These are phyloP conservation scores for Lotmaria passim DNA, from an alignment of 208 protist genomes.

Conservation along the genomic window DNA sequence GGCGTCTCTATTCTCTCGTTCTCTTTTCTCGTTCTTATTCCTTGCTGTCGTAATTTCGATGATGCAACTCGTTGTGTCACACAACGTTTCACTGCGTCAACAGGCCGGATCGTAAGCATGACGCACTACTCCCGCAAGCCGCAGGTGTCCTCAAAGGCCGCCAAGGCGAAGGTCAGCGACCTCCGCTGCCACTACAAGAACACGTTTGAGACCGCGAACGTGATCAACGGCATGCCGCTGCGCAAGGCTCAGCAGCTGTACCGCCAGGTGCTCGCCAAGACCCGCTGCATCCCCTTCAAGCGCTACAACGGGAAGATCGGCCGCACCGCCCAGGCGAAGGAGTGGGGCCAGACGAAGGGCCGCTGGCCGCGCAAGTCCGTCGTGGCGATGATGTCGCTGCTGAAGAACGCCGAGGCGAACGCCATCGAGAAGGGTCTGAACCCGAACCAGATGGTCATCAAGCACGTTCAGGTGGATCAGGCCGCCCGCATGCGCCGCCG, in stretches of 20 bases:
- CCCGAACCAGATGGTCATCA: slow-evolving; percentile 91
- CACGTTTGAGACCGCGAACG: slow-evolving; percentile 93
- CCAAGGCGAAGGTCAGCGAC: slow-evolving; percentile 90
- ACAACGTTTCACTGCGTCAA: too few species aligned
- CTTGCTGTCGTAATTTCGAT: too few species aligned
- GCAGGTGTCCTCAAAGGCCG: slow-evolving; percentile 87
- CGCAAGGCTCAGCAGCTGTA: slow-evolving; percentile 94
- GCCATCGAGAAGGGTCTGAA: slow-evolving; percentile 91
- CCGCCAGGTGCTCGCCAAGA: slow-evolving; percentile 94
- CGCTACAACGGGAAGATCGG: slow-evolving; percentile 94
- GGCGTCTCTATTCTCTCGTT: too few species aligned
- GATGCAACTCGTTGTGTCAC: too few species aligned
- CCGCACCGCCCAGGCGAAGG: slow-evolving; percentile 93
- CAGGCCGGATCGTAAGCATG: slow-evolving; percentile 47
- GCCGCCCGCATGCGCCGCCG: slow-evolving; percentile 92
- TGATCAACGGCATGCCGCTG: slow-evolving; percentile 93
- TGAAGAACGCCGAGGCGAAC: slow-evolving; percentile 94
- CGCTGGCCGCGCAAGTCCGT: slow-evolving; percentile 96
- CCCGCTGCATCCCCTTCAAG: slow-evolving; percentile 95
- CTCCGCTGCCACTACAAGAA: slow-evolving; percentile 96
- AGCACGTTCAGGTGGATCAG: slow-evolving; percentile 93
- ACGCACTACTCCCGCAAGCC: slow-evolving; percentile 93
- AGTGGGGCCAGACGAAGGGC: slow-evolving; percentile 92
- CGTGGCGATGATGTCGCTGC: slow-evolving; percentile 84
- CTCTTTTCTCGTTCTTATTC: too few species aligned